These are phyloP conservation scores for Acidiella bohemica DNA, from an alignment of 495 filamentous ascomycete species.

Conservation along the genomic window DNA sequence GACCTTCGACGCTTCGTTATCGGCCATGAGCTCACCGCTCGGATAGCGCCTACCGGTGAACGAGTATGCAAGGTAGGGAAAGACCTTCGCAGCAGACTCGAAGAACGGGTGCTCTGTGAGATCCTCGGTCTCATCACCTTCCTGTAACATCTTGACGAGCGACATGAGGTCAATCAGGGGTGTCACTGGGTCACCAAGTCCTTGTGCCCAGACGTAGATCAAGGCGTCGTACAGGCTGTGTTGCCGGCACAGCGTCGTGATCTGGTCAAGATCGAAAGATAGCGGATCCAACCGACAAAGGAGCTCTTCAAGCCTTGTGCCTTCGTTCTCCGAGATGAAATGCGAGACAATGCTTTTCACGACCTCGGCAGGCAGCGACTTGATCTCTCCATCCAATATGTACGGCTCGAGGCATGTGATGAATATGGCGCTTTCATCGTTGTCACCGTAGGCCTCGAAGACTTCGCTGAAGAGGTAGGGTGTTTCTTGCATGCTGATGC, in stretches of 20 bases:
- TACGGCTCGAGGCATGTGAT: constrained; percentile 75
- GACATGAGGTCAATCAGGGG: constrained; percentile 72
- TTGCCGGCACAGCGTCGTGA: constrained; percentile 78
- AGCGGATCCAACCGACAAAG: constrained; percentile 82
- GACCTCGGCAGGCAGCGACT: constrained; percentile 62
- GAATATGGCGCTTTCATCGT: constrained; percentile 57
- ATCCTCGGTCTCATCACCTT: constrained; percentile 36
- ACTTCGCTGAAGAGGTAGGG: constrained; percentile 86
- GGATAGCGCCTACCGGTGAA: constrained; percentile 85
- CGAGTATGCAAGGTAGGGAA: constrained; percentile 87
- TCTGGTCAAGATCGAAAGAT: constrained; percentile 88
- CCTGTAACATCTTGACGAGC: constrained; percentile 48
- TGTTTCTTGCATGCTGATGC: constrained; percentile 55
- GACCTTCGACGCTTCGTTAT: constrained; percentile 53
- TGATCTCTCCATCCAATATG: constrained; percentile 65
- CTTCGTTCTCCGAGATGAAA: constrained; percentile 57
- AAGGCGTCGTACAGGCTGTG: constrained; percentile 87
- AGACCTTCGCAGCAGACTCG: constrained; percentile 73
- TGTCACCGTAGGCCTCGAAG: constrained; percentile 78
- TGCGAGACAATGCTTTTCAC: constrained; percentile 75
- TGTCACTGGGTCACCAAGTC: constrained; percentile 75
- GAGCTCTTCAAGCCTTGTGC: constrained; percentile 77
- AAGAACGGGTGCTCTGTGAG: constrained; percentile 21
- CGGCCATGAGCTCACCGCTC: constrained; percentile 58
- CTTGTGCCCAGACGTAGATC: constrained; percentile 94